A percentile compares a stretch with the other conserved stretches of the same genome.
phyloP scores from a whole-genome alignment of 805 yeast species.

The Starmerella asiatica region DNA sequence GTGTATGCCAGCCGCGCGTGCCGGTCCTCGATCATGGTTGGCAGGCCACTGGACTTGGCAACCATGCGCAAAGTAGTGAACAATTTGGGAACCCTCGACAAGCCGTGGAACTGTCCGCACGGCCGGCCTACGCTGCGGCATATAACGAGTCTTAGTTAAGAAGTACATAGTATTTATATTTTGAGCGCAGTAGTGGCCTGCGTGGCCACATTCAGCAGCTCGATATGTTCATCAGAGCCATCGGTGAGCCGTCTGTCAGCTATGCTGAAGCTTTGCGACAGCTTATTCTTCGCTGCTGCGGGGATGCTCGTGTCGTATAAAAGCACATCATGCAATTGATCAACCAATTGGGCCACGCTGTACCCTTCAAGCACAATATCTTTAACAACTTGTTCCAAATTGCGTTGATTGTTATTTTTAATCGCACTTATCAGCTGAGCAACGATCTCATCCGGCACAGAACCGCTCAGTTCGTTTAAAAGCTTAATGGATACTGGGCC shows the following conservation, averaged over 20 bases:
- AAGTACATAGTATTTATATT: neutral
- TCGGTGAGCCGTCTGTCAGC: slow-evolving; percentile 61
- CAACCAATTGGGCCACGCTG: slow-evolving; percentile 60
- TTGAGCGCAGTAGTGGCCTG: slow-evolving; percentile 32
- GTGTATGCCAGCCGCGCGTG: slow-evolving; percentile 96
- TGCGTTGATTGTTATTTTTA: slow-evolving; percentile 23
- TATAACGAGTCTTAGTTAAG: slow-evolving; percentile 39
- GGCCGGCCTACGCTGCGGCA: slow-evolving; percentile 97
- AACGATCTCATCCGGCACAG: slow-evolving; percentile 43
- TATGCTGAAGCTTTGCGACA: slow-evolving; percentile 54
- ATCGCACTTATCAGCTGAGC: slow-evolving; percentile 30
- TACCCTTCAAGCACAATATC: slow-evolving; percentile 53
- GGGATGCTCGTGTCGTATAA: slow-evolving; percentile 40
- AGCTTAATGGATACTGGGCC: slow-evolving; percentile 32
- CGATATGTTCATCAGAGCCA: slow-evolving; percentile 85
- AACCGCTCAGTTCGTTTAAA: slow-evolving; percentile 64
- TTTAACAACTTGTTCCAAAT: slow-evolving; percentile 32
- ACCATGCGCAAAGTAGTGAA: slow-evolving; percentile 59
- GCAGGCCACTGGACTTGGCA: slow-evolving; percentile 44
- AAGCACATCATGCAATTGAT: slow-evolving; percentile 57
- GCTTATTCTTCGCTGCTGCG: slow-evolving; percentile 45
- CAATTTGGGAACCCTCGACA: slow-evolving; percentile 57
- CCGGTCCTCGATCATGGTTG: slow-evolving; percentile 86
- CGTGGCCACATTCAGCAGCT: slow-evolving; percentile 50
- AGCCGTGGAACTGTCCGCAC: slow-evolving; percentile 94